A percentile compares a stretch with the other conserved stretches of the same genome.
phyloP scores from a whole-genome alignment of 2,329 filamentous ascomycete species.

The Eutypa lata region DNA sequence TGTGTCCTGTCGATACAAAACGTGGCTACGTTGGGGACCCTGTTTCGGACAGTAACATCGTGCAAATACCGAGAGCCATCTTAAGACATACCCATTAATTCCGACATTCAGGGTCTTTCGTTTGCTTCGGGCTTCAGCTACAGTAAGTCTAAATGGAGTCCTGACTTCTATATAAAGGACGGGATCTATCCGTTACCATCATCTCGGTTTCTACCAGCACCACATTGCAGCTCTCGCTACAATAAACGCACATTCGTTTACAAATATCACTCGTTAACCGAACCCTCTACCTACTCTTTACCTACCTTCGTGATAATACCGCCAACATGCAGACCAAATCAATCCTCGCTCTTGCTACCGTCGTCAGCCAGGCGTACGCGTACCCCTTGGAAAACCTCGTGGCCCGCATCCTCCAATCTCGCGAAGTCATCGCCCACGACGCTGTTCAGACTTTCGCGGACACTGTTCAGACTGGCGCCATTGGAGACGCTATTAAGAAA shows the following conservation, averaged over 20 bases:
- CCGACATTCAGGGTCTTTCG: background rate
- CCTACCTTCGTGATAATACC: background rate
- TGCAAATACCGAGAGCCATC: background rate
- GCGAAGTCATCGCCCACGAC: conserved; percentile 26
- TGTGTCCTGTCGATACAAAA: background rate
- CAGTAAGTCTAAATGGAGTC: background rate
- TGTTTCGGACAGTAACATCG: background rate
- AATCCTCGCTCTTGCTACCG: background rate
- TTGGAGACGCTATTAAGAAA: conserved; percentile 47
- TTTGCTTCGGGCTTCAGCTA: background rate
- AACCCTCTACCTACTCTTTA: background rate
- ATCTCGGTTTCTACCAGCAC: background rate
- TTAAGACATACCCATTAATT: background rate
- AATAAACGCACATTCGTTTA: background rate
- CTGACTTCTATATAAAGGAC: background rate
- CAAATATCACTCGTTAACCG: background rate
- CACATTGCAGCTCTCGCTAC: background rate
- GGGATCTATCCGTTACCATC: background rate
- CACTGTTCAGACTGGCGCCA: conserved; percentile 44
- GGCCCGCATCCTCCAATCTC: conserved; percentile 9
- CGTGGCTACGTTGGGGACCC: background rate
- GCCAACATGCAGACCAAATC: background rate
- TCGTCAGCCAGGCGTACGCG: background rate
- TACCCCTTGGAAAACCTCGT: background rate
- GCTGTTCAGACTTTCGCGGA: conserved; percentile 50